Evolutionary conservation across 805 yeast genomes (phyloP).

Genomic region (Peterozyma xylosa): DNA sequence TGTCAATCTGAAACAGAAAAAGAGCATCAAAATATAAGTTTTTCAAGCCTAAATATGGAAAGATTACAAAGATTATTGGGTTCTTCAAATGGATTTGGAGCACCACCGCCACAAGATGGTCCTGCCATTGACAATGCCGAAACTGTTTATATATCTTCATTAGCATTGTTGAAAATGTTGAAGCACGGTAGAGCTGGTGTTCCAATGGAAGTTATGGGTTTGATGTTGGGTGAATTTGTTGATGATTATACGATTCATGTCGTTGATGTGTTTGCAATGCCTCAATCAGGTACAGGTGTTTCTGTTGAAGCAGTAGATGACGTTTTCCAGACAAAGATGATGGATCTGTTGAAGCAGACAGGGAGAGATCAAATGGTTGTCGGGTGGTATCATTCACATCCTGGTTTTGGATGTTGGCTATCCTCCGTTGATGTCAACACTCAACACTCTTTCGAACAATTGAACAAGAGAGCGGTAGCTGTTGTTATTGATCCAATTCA

Average conservation of each 20-base stretch:
- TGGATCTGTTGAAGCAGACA: slow-evolving; percentile 98
- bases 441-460: slow-evolving; percentile 94
- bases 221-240: slow-evolving; percentile 96
- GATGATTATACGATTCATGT: slow-evolving; percentile 97
- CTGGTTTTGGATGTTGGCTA: slow-evolving; percentile 99
- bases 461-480: slow-evolving; percentile 93
- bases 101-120: slow-evolving; percentile 51
- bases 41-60: slow-evolving; percentile 25
- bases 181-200: slow-evolving; percentile 94
- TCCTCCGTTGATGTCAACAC: slow-evolving; percentile 96
- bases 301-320: slow-evolving; percentile 99
- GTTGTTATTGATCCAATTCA: slow-evolving; percentile 98
- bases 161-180: slow-evolving; percentile 92
- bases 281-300: slow-evolving; percentile 94
- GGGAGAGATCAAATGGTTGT: slow-evolving; percentile 99
- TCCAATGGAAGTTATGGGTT: slow-evolving; percentile 85
- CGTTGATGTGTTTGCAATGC: slow-evolving; percentile 98
- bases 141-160: slow-evolving; percentile 91
- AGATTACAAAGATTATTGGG: slow-evolving; percentile 42
- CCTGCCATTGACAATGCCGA: slow-evolving; percentile 92
- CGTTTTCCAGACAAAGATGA: slow-evolving; percentile 97
- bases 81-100: slow-evolving; percentile 29
- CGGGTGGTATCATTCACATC: slow-evolving; percentile 99
- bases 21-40: no score
- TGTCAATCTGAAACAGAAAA: no score